Conservation (phyloP, 257 asterid genomes). For the Ajuga chamaepitys region DNA sequence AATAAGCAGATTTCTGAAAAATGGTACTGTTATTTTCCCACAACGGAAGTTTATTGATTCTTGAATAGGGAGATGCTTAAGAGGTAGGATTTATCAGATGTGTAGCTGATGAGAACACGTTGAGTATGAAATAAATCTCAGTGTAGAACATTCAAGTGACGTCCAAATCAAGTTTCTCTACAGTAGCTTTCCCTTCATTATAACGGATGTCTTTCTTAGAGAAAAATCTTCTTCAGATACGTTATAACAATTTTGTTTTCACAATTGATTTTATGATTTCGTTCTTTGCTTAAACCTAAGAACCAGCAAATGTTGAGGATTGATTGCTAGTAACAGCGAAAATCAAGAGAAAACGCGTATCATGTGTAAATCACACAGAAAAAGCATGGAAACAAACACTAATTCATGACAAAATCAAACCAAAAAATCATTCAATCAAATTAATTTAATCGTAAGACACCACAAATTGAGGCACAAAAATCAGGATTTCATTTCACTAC, state of each 20-base stretch:
- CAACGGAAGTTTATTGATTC: background rate
- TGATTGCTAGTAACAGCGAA: background rate
- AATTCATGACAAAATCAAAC: background rate
- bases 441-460: background rate
- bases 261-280: no score
- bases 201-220: no score
- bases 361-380: background rate
- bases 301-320: background rate
- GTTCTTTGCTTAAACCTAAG: background rate
- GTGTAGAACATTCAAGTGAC: background rate
- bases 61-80: conserved; percentile 10
- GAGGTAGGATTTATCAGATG: background rate
- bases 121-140: background rate
- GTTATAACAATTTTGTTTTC: background rate
- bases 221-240: background rate
- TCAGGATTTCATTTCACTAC: conserved; percentile 31
- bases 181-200: conserved; percentile 1
- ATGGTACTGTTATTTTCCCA: background rate
- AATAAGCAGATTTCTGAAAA: background rate
- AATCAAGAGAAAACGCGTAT: background rate
- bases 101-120: background rate
- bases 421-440: background rate
- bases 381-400: background rate
- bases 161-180: background rate
- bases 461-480: background rate